These are phyloP conservation scores for Pezicula carpinea DNA, from an alignment of 2,329 filamentous ascomycete species.

Conservation along the genomic window DNA sequence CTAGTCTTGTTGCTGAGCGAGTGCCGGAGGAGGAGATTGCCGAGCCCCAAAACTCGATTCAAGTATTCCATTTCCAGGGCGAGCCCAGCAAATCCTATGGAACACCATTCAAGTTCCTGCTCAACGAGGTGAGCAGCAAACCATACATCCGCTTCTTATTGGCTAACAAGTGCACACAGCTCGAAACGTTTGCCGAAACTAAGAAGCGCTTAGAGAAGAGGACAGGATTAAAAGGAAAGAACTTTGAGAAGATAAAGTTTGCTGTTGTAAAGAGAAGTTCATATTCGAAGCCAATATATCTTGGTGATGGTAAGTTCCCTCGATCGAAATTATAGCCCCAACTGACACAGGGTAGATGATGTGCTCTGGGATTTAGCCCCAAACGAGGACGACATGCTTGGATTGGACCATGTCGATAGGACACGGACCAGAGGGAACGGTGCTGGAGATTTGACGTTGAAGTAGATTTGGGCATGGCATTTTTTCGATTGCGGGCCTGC, in stretches of 20 bases:
- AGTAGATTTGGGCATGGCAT: slow-evolving; percentile 23
- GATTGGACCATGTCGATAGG: slow-evolving; percentile 62
- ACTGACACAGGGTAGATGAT: slow-evolving; percentile 43
- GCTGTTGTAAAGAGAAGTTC: slow-evolving; percentile 66
- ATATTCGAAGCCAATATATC: slow-evolving; percentile 75
- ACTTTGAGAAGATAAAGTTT: slow-evolving; percentile 98
- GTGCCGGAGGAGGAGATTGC: slow-evolving; percentile 67
- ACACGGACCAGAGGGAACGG: slow-evolving; percentile 54
- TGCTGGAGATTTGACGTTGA: slow-evolving; percentile 58
- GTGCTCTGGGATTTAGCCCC: slow-evolving; percentile 48
- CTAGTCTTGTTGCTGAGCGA: slow-evolving; percentile 74
- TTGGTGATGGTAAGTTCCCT: slow-evolving; percentile 72
- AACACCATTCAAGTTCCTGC: slow-evolving; percentile 83
- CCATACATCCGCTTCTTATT: too few relatives aligned
- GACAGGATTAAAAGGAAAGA: slow-evolving; percentile 94
- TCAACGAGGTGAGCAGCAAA: slow-evolving; percentile 63
- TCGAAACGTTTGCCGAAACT: slow-evolving; percentile 83
- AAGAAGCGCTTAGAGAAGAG: slow-evolving; percentile 92
- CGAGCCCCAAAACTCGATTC: slow-evolving; percentile 57
- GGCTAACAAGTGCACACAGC: slow-evolving; percentile 40
- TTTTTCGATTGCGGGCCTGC: slow-evolving; percentile 7
- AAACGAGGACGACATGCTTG: slow-evolving; percentile 57
- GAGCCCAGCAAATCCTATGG: slow-evolving; percentile 82
- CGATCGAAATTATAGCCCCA: neutral
- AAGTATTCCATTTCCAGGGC: slow-evolving; percentile 88